These are phyloP conservation scores for Mortierella alpina DNA, from an alignment of 192 early-diverging fungal species.

Conservation along the genomic window DNA sequence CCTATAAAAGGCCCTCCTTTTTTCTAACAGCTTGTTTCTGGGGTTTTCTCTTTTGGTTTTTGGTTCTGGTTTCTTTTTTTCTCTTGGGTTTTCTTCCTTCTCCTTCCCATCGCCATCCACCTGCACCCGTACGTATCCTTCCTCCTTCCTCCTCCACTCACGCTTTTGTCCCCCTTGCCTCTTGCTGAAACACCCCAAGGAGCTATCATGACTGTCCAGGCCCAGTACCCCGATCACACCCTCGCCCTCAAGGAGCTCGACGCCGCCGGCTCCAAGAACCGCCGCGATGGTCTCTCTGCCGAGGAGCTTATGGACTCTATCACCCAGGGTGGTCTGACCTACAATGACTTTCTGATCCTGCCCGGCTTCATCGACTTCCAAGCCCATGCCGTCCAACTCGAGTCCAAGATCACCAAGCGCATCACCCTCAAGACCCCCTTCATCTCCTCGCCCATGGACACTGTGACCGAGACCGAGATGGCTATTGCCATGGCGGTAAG, in stretches of 20 bases:
- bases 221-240: conserved; percentile 29
- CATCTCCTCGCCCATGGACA: conserved; percentile 98
- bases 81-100: conserved; percentile 37
- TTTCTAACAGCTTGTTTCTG: conserved; percentile 24
- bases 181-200: background rate
- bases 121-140: conserved; percentile 5
- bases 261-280: conserved; percentile 37
- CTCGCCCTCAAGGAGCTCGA: conserved; percentile 49
- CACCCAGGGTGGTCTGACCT: conserved; percentile 90
- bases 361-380: conserved; percentile 97
- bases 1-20: conserved; percentile 21
- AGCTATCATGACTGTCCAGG: conserved; percentile 37
- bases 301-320: conserved; percentile 86
- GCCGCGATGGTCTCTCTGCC: conserved; percentile 86
- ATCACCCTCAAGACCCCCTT: conserved; percentile 94
- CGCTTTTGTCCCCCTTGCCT: background rate
- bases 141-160: background rate
- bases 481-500: conserved; percentile 96
- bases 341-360: conserved; percentile 98
- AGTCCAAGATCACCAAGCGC: conserved; percentile 90
- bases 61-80: conserved; percentile 39
- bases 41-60: conserved; percentile 55
- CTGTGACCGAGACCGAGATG: conserved; percentile 98
- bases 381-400: conserved; percentile 80
- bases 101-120: conserved; percentile 11